Base-by-base conservation (phyloP, 805 yeast species). In the Saccharomycopsis javanensis region DNA sequence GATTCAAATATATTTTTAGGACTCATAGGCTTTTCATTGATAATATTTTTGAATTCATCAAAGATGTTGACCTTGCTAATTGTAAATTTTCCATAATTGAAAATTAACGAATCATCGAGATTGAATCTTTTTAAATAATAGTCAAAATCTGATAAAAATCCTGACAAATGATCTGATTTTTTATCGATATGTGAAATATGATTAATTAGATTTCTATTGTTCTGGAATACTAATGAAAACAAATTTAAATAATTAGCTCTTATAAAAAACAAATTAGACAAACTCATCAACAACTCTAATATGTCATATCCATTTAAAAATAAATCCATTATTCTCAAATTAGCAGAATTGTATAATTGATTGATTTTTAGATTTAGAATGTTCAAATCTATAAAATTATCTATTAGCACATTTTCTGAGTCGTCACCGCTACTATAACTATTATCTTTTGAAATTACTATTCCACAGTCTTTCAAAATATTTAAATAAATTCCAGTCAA, bases 401-500 rank as follows among this genome's bases (percentile, higher is more conserved):
- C 58, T 28, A 60, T 55, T 2, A 62, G 56, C 20, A 55, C 53
- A 1, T 66, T 64, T 8, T 23, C 13, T 10, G 3, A 23, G 13
- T 16, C 27, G 10, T 38, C 30, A 1, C 23, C 42, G 11, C 13
- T 8, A 8, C 7, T 16, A 30, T 42, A 27, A 28, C 10, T 8
- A 30, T n/a, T 25, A 38, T 33, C 53, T 56, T 46, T 31, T 66
- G 64, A 58, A 66, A 60, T 65, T 0, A 64, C 64, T 2, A 79
- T 70, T 0, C 84, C 85, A 64, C 87, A 82, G 57, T 77, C 81
- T 56, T 80, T 77, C 50, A 86, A 74, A 2, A 92, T 83, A 64
- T 88, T 87, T 57, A 90, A 71, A 63, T 84, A 84, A 69, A 89
- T 91, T 1, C 99, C 99, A 0, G 97, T 88, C 54, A 82, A 73